Conservation (phyloP, 306 rosid genomes). For the Erythrophleum fordii region DNA sequence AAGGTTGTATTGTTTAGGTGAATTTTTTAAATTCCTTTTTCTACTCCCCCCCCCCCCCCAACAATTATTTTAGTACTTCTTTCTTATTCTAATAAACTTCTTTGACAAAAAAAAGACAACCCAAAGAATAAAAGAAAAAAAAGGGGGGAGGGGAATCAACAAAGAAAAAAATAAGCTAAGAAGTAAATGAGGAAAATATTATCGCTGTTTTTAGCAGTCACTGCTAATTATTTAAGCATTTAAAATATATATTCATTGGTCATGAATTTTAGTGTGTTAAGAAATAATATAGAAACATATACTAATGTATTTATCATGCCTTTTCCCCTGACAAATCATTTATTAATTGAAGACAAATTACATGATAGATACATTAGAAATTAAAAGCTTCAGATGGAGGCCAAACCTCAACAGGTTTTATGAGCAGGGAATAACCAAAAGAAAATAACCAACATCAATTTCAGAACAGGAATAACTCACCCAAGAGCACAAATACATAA, state of each 20-base stretch:
- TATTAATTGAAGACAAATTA: neutral
- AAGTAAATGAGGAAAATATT: neutral
- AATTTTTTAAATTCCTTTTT: neutral
- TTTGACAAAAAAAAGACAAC: neutral
- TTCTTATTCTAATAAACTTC: neutral
- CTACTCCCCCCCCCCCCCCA: neutral
- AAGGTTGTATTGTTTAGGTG: neutral
- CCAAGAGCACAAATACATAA: conserved; percentile 9
- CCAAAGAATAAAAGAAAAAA: neutral
- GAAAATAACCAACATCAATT: neutral
- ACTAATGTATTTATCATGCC: neutral
- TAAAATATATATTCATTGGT: neutral
- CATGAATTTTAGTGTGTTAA: neutral
- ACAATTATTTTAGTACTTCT: neutral
- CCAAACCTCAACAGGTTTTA: neutral
- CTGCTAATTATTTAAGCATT: neutral
- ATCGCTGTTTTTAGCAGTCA: neutral
- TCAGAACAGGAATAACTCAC: conserved; percentile 1
- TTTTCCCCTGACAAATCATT: neutral
- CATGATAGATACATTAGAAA: neutral
- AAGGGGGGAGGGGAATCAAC: neutral
- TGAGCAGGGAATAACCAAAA: neutral
- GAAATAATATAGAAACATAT: neutral
- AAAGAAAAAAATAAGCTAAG: neutral
- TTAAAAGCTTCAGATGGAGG: conserved; percentile 2